Conservation (phyloP, 192 early-diverging fungal genomes). For the Entomortierella lignicola region DNA sequence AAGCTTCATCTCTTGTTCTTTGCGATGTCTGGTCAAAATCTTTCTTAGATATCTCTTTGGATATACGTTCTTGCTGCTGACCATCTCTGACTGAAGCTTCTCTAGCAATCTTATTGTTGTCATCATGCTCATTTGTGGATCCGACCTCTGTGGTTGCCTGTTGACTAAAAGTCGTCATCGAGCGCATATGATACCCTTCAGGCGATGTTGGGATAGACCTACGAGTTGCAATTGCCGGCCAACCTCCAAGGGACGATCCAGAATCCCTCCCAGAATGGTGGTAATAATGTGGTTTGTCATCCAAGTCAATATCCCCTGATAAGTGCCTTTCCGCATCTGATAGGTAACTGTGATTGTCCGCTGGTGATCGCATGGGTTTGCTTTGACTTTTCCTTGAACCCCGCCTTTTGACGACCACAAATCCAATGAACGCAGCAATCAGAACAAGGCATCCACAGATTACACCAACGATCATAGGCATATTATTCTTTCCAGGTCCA, state of each 20-base stretch:
- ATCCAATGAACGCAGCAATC: constrained; percentile 51
- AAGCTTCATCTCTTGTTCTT: constrained; percentile 2
- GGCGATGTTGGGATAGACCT: constrained; percentile 4
- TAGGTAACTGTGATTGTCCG: constrained; percentile 5
- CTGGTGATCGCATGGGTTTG: neutral
- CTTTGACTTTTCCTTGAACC: constrained; percentile 3
- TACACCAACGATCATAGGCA: constrained; percentile 30
- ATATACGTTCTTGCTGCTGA: neutral
- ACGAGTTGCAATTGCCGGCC: constrained; percentile 1
- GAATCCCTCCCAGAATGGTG: neutral
- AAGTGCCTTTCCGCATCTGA: constrained; percentile 15
- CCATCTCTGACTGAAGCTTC: neutral
- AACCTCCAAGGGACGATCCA: neutral
- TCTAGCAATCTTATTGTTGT: neutral
- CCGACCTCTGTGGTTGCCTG: neutral
- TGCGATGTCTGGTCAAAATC: constrained; percentile 4
- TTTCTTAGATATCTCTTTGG: neutral
- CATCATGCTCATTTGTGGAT: neutral
- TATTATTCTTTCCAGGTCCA: constrained; percentile 12
- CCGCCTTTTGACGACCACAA: constrained; percentile 33
- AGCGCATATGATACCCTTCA: constrained; percentile 35
- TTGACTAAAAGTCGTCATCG: constrained; percentile 13
- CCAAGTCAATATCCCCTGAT: constrained; percentile 16
- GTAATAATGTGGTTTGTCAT: constrained; percentile 26
- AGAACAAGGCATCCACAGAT: constrained; percentile 54